phyloP scores from a whole-genome alignment of 257 asterid genomes.

The Solanum rostratum region DNA sequence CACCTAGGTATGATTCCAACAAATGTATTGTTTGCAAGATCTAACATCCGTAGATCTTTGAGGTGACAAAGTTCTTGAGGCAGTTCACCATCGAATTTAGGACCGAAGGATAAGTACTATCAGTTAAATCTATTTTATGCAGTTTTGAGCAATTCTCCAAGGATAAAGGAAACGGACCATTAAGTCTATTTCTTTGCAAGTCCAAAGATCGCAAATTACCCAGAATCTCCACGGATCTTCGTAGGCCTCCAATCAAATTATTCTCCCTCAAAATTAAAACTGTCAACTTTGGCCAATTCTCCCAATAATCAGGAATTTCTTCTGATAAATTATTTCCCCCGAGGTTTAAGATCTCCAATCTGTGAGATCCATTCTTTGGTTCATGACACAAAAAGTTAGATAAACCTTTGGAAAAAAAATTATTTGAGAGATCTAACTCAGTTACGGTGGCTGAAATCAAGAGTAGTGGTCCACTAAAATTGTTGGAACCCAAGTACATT shows the following conservation, averaged over 20 bases:
- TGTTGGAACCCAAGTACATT: conserved; percentile 8
- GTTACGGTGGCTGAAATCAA: not conserved
- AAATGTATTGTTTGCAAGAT: conserved; percentile 7
- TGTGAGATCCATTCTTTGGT: not conserved
- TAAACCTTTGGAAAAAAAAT: conserved; percentile 6
- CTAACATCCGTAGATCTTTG: conserved; percentile 11
- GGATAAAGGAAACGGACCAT: conserved; percentile 6
- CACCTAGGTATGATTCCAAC: conserved; percentile 10
- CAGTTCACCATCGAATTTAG: conserved; percentile 6
- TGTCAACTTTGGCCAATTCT: not conserved
- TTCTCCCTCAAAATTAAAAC: conserved; percentile 13
- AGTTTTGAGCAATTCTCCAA: not conserved
- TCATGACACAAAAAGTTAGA: conserved; percentile 5
- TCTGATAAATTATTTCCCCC: conserved; percentile 9
- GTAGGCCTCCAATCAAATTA: conserved; percentile 11
- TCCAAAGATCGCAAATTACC: not conserved
- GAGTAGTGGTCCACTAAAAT: conserved; percentile 18
- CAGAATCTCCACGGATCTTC: conserved; percentile 9
- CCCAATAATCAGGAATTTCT: conserved; percentile 19
- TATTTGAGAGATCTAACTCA: conserved; percentile 16
- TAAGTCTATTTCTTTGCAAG: conserved; percentile 3
- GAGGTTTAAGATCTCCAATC: not conserved
- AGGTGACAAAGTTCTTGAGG: conserved; percentile 11
- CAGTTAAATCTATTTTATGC: not conserved
- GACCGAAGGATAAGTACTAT: conserved; percentile 8